Evolutionary conservation across 1,139 yeast species (phyloP).

Genomic region (Hansenula lynferdii): DNA sequence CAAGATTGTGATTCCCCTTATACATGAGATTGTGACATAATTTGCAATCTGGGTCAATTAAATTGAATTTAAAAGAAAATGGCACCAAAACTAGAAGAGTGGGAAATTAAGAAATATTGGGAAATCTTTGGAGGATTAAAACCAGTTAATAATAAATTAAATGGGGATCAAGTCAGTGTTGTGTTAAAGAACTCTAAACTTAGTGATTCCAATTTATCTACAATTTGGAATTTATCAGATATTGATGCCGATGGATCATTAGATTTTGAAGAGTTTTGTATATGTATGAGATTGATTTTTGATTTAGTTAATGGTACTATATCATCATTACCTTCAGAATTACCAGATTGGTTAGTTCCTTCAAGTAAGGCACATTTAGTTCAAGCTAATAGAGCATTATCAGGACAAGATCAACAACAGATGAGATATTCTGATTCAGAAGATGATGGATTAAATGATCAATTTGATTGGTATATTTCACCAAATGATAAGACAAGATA

Average conservation of each 20-base stretch:
- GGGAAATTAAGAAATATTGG: conserved; percentile 97
- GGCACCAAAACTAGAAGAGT: conserved; percentile 67
- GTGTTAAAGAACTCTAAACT: conserved; percentile 88
- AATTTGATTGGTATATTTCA: conserved; percentile 89
- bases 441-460: conserved; percentile 21
- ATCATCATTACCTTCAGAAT: conserved; percentile 54
- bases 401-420: conserved; percentile 13
- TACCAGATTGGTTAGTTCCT: conserved; percentile 93
- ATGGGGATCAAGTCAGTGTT: conserved; percentile 85
- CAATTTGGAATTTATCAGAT: conserved; percentile 90
- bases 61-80: conserved; percentile 11
- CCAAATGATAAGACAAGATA: conserved; percentile 80
- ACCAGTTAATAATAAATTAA: conserved; percentile 72
- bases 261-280: conserved; percentile 97
- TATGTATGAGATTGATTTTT: conserved; percentile 92
- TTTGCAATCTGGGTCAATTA: not conserved
- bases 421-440: conserved; percentile 22
- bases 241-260: conserved; percentile 87
- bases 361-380: conserved; percentile 80
- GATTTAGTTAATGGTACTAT: conserved; percentile 81
- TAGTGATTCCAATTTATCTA: conserved; percentile 66
- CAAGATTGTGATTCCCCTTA: not conserved
- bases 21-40: not conserved
- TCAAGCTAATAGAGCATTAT: conserved; percentile 70
- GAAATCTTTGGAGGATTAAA: conserved; percentile 88